phyloP scores from a whole-genome alignment of 805 yeast genomes.

The Saturnispora zaruensis region DNA sequence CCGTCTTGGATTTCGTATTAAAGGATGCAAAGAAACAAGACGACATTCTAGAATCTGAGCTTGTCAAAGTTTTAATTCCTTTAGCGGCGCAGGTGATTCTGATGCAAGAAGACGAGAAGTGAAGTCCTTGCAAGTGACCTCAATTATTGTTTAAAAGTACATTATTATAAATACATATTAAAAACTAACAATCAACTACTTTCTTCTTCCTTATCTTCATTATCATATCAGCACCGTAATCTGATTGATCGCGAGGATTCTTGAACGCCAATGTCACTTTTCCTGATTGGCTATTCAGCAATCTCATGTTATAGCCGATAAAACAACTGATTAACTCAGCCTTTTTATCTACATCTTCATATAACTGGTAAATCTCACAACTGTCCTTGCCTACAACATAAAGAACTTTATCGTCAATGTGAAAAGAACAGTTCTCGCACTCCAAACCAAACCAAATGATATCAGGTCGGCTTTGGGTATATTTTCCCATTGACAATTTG shows the following conservation, averaged over 20 bases:
- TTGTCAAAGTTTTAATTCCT: constrained; percentile 28
- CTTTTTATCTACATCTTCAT: constrained; percentile 15
- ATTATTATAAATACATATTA: not conserved
- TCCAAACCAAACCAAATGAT: constrained; percentile 22
- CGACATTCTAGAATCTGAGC: constrained; percentile 19
- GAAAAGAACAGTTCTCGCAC: constrained; percentile 23
- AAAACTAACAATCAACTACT: not conserved
- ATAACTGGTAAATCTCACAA: constrained; percentile 24
- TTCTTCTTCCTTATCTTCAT: constrained; percentile 8
- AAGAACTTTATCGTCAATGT: constrained; percentile 21
- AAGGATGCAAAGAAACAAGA: constrained; percentile 10
- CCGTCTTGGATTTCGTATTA: constrained; percentile 20
- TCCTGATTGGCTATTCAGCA: constrained; percentile 24
- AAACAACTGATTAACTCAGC: constrained; percentile 21
- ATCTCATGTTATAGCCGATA: constrained; percentile 18
- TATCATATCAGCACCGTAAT: not conserved
- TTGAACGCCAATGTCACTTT: constrained; percentile 18
- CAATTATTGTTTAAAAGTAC: not conserved
- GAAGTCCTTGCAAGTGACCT: not conserved
- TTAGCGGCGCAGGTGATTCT: constrained; percentile 29
- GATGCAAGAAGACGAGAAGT: constrained; percentile 13
- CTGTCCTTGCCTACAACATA: constrained; percentile 19
- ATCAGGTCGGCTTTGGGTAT: constrained; percentile 21
- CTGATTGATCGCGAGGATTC: constrained; percentile 2
- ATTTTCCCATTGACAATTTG: constrained; percentile 17